Percentiles rank a stretch among this genome's conserved stretches.
Evolutionary conservation across 768 basidiomycete genomes (phyloP).

Genomic region (Suillus spraguei): DNA sequence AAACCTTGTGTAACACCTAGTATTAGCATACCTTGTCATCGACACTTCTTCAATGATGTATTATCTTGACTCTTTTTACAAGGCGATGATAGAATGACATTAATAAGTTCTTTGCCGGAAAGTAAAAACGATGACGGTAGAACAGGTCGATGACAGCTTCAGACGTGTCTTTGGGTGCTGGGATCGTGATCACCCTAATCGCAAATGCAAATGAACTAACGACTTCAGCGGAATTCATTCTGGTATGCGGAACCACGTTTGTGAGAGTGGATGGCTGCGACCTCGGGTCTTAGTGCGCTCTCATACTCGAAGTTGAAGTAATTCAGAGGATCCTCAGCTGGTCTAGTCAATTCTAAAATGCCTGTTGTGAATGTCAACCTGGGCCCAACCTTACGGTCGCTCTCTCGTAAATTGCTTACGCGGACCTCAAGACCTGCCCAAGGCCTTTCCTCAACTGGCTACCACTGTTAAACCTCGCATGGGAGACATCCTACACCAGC

Average conservation of each 20-base stretch:
- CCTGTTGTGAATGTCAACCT: too few relatives aligned
- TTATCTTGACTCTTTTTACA: neutral
- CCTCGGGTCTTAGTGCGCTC: neutral
- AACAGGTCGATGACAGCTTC: neutral
- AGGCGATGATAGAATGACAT: neutral
- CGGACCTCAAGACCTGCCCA: too few relatives aligned
- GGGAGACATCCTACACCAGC: too few relatives aligned
- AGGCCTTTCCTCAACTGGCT: too few relatives aligned
- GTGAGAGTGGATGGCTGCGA: neutral
- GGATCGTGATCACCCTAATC: neutral
- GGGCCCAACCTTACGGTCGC: too few relatives aligned
- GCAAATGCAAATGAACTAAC: too few relatives aligned
- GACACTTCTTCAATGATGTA: neutral
- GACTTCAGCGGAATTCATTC: neutral
- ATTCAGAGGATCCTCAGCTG: neutral
- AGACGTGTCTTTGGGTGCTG: neutral
- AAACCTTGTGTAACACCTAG: neutral
- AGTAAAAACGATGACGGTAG: neutral
- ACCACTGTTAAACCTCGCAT: too few relatives aligned
- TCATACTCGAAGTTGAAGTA: neutral
- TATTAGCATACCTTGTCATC: neutral
- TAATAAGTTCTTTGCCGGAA: neutral
- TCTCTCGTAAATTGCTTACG: too few relatives aligned
- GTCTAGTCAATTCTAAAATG: too few relatives aligned
- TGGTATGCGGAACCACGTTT: neutral